Base-by-base conservation (phyloP, 2,329 filamentous ascomycete species). In the Pseudofabraea citricarpa region DNA sequence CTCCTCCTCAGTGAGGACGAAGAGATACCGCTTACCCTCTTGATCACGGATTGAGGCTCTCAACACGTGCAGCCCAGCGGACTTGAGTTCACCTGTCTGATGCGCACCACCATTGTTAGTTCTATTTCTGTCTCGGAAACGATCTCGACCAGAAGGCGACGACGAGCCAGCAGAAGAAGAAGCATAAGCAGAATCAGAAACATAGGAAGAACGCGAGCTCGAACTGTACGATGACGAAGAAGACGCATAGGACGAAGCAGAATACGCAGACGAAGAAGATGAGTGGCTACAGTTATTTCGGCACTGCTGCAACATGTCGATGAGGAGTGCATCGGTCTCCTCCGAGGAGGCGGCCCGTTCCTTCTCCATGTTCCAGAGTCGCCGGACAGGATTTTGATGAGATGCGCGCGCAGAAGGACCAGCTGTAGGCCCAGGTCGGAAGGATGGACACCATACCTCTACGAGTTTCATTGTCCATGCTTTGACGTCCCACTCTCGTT, bases 401-500 rank as follows among this genome's bases (percentile, higher is more conserved):
- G 65, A 65, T 55, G 60, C 54, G 52, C 64, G 60, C 49, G 68
- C 58, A 37, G 70, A 60, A 47, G 71, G 63, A 52, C 68, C 61
- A 53, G 68, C 58, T 57, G 67, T 56, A 44, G 53, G 45, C 40
- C 43, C 46, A 45, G 69, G 70, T 44, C 62, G 77, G 69, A 63
- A 79, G 64, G 83, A 78, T 59, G 81, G 79, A 62, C 84, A 90
- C 80, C 85, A 88, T 71, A 93, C 83, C 77, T 97, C 93, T 65
- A 94, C 81, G 52, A 85, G 72, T 69, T 95, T 96, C 67, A 98
- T 78, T 33, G 90, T 95, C 93, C 93, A 97, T 20, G 91, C 90
- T 66, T 97, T 97, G 60, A 97, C 82, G 64, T 98, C 93, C 93
- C 93, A 98, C 68, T 98, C 93, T 47, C 93, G 82, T 67, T 97